A percentile compares a stretch with the other conserved stretches of the same genome.
Conservation (phyloP, 176 grass and related monocot genomes). For the Thinopyrum elongatum region DNA sequence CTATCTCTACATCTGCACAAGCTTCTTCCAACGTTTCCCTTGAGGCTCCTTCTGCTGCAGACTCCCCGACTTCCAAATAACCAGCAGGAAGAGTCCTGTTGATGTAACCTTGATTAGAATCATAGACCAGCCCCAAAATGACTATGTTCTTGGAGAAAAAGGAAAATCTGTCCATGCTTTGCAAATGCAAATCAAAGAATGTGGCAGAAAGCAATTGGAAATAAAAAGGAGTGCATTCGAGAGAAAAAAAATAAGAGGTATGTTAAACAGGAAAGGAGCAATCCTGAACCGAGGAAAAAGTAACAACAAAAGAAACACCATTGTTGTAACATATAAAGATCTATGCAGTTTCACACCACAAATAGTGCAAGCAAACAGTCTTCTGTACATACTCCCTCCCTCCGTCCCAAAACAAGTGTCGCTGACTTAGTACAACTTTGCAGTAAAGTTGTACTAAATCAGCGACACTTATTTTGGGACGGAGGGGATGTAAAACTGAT, state of each 20-base stretch:
- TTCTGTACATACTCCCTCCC: not conserved
- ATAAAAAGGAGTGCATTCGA: not conserved
- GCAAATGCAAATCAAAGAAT: not conserved
- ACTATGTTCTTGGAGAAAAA: not conserved
- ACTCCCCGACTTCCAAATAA: slow-evolving; percentile 95
- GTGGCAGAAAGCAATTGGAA: slow-evolving; percentile 8
- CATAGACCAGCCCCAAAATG: not conserved
- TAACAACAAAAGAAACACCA: not conserved
- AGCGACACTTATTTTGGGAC: too few species aligned
- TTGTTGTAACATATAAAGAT: not conserved
- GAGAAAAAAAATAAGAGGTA: not conserved
- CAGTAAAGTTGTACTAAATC: too few species aligned
- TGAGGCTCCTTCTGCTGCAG: slow-evolving; percentile 72
- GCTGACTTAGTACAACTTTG: too few species aligned
- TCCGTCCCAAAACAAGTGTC: too few species aligned
- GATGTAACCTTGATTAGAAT: slow-evolving; percentile 24
- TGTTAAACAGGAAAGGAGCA: not conserved
- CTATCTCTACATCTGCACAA: slow-evolving; percentile 96
- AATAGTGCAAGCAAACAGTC: not conserved
- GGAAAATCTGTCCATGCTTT: not conserved
- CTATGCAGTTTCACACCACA: not conserved
- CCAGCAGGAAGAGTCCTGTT: slow-evolving; percentile 98
- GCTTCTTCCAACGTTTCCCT: slow-evolving; percentile 99
- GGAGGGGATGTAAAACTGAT: too few species aligned
- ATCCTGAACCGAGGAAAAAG: not conserved